These are phyloP conservation scores for Heterobasidion occidentale DNA, from an alignment of 1,284 basidiomycete species.

Conservation along the genomic window DNA sequence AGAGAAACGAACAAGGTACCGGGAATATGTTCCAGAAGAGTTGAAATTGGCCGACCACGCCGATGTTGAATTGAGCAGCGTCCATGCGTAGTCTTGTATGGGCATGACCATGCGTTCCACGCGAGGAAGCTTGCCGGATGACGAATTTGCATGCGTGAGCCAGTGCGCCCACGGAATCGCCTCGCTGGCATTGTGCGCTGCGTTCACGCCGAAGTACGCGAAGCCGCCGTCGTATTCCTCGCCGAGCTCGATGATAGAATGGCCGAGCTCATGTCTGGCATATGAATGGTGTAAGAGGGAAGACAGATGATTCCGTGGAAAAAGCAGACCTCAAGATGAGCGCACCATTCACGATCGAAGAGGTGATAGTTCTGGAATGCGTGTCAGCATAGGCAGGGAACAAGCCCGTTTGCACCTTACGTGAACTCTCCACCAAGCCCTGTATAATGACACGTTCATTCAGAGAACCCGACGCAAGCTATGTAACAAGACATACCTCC, in stretches of 20 bases:
- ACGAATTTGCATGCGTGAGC: conserved; percentile 37
- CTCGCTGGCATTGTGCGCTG: conserved; percentile 35
- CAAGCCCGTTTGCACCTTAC: conserved; percentile 32
- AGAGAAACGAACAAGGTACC: conserved; percentile 65
- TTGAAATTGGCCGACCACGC: conserved; percentile 54
- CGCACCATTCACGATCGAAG: conserved; percentile 71
- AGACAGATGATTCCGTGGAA: not conserved
- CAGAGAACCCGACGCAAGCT: conserved; percentile 11
- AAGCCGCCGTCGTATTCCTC: conserved; percentile 85
- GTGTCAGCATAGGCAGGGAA: not conserved
- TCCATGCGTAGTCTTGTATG: conserved; percentile 72
- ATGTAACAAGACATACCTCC: conserved; percentile 41
- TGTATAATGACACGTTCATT: conserved; percentile 16
- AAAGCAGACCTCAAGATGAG: conserved; percentile 52
- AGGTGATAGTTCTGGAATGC: conserved; percentile 60
- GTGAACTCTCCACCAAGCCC: conserved; percentile 79
- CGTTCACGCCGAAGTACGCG: conserved; percentile 71
- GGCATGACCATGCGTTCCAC: conserved; percentile 73
- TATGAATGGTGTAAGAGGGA: too few species aligned
- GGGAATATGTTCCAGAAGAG: conserved; percentile 59
- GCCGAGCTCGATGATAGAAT: conserved; percentile 73
- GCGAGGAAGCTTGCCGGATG: conserved; percentile 19
- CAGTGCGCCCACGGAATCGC: conserved; percentile 66
- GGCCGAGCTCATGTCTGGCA: conserved; percentile 67
- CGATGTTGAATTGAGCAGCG: conserved; percentile 51